These are phyloP conservation scores for Yamadazyma mexicana DNA, from an alignment of 1,139 yeast species.

Conservation along the genomic window DNA sequence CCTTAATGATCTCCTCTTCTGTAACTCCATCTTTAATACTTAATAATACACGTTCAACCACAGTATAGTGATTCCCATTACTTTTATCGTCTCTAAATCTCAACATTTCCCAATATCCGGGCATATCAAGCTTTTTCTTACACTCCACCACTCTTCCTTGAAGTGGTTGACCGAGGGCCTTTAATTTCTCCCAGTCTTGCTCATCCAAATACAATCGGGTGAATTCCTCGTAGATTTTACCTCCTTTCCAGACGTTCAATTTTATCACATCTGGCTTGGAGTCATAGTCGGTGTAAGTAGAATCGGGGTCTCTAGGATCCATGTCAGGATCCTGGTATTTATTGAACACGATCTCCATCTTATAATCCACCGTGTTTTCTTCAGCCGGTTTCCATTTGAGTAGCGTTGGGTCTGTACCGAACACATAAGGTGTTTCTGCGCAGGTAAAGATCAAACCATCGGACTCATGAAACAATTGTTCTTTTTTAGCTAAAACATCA, in stretches of 20 bases:
- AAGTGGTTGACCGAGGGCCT: constrained; percentile 71
- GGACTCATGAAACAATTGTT: constrained; percentile 78
- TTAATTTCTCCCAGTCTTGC: constrained; percentile 80
- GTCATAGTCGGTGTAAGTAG: constrained; percentile 80
- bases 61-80: constrained; percentile 80
- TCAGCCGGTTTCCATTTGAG: constrained; percentile 97
- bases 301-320: constrained; percentile 70
- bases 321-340: constrained; percentile 65
- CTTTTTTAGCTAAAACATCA: constrained; percentile 72
- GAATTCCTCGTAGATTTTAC: constrained; percentile 63
- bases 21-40: constrained; percentile 87
- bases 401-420: constrained; percentile 81
- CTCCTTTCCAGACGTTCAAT: constrained; percentile 81
- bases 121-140: constrained; percentile 49
- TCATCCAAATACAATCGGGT: constrained; percentile 62
- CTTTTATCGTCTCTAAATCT: constrained; percentile 92
- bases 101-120: constrained; percentile 76
- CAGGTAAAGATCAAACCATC: constrained; percentile 96
- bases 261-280: constrained; percentile 64
- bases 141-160: constrained; percentile 93
- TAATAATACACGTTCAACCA: constrained; percentile 77
- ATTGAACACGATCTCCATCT: constrained; percentile 67
- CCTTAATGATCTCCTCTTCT: constrained; percentile 65
- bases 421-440: constrained; percentile 80
- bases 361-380: constrained; percentile 91